Evolutionary conservation across 2,329 filamentous ascomycete genomes (phyloP).

Genomic region (Clarireedia hainanense): DNA sequence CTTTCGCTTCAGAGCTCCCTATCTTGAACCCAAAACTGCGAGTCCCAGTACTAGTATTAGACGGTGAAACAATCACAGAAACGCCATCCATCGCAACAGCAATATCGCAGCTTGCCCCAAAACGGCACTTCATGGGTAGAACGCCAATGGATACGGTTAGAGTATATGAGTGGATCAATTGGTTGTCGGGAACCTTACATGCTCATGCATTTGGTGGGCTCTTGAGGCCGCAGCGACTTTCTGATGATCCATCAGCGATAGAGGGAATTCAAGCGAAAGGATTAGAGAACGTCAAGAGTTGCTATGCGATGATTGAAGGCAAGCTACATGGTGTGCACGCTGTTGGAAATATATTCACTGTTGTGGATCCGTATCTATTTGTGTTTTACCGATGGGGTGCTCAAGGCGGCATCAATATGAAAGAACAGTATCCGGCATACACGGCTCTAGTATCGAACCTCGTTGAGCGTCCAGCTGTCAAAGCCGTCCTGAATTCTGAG

Average conservation of each 20-base stretch:
- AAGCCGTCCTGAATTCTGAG: too few species aligned
- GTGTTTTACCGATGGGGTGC: conserved; percentile 30
- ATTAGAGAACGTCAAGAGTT: conserved; percentile 18
- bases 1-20: conserved; percentile 8
- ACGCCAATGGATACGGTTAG: conserved; percentile 26
- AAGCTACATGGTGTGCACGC: conserved; percentile 21
- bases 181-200: conserved; percentile 29
- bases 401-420: conserved; percentile 17
- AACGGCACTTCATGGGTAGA: conserved; percentile 25
- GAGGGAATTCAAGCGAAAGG: conserved; percentile 19
- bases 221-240: conserved; percentile 23
- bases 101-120: conserved; percentile 22
- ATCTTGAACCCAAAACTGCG: conserved; percentile 29
- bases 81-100: conserved; percentile 27
- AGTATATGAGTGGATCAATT: conserved; percentile 32
- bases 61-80: conserved; percentile 29
- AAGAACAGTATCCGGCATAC: conserved; percentile 16
- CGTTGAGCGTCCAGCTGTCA: neutral
- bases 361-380: conserved; percentile 30
- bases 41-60: conserved; percentile 27
- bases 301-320: conserved; percentile 23
- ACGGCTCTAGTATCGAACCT: conserved; percentile 14
- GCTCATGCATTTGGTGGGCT: conserved; percentile 23
- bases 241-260: conserved; percentile 17
- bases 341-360: conserved; percentile 28